Base-by-base conservation (phyloP, 805 yeast species). In the Priceomyces fermenticarens region DNA sequence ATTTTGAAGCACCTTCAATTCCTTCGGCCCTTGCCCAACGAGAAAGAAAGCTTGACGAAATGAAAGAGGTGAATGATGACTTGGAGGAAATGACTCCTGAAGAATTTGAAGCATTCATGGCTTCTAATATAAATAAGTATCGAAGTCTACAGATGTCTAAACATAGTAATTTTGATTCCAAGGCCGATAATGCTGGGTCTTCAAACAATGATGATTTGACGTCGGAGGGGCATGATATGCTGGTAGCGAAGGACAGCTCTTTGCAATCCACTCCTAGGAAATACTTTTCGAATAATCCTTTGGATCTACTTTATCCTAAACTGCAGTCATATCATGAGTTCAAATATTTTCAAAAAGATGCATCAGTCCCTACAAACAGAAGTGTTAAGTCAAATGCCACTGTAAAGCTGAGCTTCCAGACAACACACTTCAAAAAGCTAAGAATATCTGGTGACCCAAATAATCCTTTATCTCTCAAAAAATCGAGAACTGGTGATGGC, bases 351-450 rank as follows among this genome's bases (percentile, higher is more conserved):
- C 39, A 39, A 31, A 15, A 40, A 40, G 16, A 41, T 46, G 10
- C 45, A 40, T 35, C 35, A 20, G 35, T 32, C 3, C 35, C 35
- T 7, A 26, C 38, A 25, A 35, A 35, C n/a, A n/a, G 54, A 25
- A 45, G 50, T 12, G 46, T 53, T 10, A 69, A 69, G 42, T 65
- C 73, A 9, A 45, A 60, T 1, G 63, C 75, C 17, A 70, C 72
- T 10, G 70, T 63, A 10, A 54, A 55, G 36, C 67, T 53, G 52
- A 57, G 67, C 2, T 49, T 61, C 16, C 66, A 60, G 43, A 53
- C 60, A 5, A 62, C 72, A 10, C 72, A 64, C 45, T 70, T 62
- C 50, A 70, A 70, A 43, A 70, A 70, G 41, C 56, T 70, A 17
- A 57, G 75, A 17, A 70, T 70, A 37, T 65, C 60, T 40, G 72